These are phyloP conservation scores for Suillus luteus DNA, from an alignment of 768 basidiomycete genomes.

Conservation along the genomic window DNA sequence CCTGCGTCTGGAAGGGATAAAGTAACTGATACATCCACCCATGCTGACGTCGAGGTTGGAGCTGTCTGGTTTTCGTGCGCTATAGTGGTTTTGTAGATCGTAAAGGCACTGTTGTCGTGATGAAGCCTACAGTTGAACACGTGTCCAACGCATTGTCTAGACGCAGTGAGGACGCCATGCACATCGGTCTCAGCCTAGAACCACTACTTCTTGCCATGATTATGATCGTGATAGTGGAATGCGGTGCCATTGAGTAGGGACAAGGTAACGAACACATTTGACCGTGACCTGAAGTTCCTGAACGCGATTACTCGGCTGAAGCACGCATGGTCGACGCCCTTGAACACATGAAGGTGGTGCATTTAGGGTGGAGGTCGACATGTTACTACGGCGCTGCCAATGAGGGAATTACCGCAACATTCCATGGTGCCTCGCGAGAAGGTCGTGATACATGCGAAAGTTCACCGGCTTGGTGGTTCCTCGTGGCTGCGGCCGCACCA, in stretches of 20 bases:
- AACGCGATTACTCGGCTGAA: background rate
- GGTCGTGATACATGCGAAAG: background rate
- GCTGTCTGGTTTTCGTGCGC: background rate
- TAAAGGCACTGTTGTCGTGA: background rate
- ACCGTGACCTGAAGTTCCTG: too few species aligned
- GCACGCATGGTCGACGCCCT: background rate
- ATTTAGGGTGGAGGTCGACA: background rate
- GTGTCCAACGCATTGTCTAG: background rate
- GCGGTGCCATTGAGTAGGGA: background rate
- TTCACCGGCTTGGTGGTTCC: conserved; percentile 1
- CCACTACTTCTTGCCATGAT: background rate
- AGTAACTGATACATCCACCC: conserved; percentile 3
- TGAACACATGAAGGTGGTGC: conserved; percentile 2
- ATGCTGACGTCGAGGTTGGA: conserved; percentile 2
- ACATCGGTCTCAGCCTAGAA: background rate
- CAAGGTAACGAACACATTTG: background rate
- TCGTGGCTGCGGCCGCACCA: background rate
- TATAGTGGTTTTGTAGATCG: conserved; percentile 6
- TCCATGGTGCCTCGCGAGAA: background rate
- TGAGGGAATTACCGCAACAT: background rate
- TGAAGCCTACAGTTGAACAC: background rate
- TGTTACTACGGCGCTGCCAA: background rate
- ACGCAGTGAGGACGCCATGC: background rate
- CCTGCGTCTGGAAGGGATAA: background rate
- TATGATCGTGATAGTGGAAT: background rate